Conservation (phyloP, 768 basidiomycete species). For the Mycena floridula region DNA sequence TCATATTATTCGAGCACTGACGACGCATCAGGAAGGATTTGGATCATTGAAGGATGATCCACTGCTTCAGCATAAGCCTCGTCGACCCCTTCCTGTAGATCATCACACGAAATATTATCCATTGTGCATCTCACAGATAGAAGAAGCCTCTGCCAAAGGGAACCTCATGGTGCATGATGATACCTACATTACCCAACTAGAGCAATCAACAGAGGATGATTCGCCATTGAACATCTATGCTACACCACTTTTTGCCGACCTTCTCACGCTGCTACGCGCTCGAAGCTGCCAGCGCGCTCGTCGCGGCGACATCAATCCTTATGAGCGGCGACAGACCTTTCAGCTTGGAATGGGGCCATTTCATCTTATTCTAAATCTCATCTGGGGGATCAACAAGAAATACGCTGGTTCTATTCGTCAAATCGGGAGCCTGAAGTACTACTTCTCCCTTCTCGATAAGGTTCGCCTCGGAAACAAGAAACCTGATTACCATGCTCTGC, state of each 20-base stretch:
- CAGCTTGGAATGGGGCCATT: slow-evolving; percentile 13
- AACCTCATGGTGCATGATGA: slow-evolving; percentile 9
- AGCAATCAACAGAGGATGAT: slow-evolving; percentile 7
- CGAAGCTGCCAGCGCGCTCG: slow-evolving; percentile 4
- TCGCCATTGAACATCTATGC: slow-evolving; percentile 2
- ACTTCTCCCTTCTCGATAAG: too few species aligned
- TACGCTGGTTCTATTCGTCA: too few species aligned
- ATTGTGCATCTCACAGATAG: slow-evolving; percentile 7
- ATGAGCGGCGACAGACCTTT: slow-evolving; percentile 10
- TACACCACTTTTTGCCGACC: slow-evolving; percentile 11
- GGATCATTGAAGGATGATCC: not conserved
- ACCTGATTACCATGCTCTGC: too few species aligned
- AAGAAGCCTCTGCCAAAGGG: slow-evolving; percentile 7
- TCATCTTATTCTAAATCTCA: too few species aligned
- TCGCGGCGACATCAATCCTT: slow-evolving; percentile 7
- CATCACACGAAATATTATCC: slow-evolving; percentile 1
- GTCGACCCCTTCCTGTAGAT: slow-evolving; percentile 2
- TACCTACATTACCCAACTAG: slow-evolving; percentile 4
- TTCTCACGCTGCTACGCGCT: slow-evolving; percentile 11
- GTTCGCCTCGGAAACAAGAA: too few species aligned
- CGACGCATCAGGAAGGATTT: not conserved
- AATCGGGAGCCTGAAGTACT: too few species aligned
- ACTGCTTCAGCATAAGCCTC: not conserved
- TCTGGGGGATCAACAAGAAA: too few species aligned
- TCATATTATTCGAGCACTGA: not conserved